Evolutionary conservation across 352 stramenopile genomes (phyloP), one percentile per base, ranked within the genome.

Genomic region (Nothophytophthora sp.): DNA sequence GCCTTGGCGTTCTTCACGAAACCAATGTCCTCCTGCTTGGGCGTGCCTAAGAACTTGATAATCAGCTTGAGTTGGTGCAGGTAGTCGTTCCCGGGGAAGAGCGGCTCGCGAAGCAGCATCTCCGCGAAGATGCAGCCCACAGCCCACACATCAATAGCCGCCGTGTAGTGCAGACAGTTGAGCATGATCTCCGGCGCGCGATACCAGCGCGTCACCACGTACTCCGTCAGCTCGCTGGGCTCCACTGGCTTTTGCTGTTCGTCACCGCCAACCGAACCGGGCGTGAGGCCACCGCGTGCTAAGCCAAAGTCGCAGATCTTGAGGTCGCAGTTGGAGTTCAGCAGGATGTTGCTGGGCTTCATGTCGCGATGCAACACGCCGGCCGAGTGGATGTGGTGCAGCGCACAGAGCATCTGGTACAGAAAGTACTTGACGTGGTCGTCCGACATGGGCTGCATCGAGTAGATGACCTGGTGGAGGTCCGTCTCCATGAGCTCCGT

Each of bases 91-190:
- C 82, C 82, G 3, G 79, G 93, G 57, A 99, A 99, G 27, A 98
- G 84, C 37, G 97, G 96, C 63, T 99, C 98, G 30, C 97, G 81
- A 29, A 89, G 60, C 15, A 99, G 82, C 56, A 99, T 92, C 74
- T 99, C 97, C 13, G 92, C 97, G 60, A 99, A 98, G 54, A 99
- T 99, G 62, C 97, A 99, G 15, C 97, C 97, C 16, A 98, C 93
- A 44, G 82, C 86, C 93, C 93, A 98, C 13, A 98, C 64, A 60
- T 98, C 93, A 49, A 98, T 92, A 18, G 90, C 83, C 55, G 96
- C 87, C 3, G 87, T 95, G 69, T 99, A 99, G 28, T 98, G 74
- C 34, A 98, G 80, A 55, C 89, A 98, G 19, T 94, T 95, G 27
- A 99, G 70, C 94, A 99, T 98, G 35, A 97, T 92, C 70, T 97